Percentiles rank a stretch among this genome's conserved stretches.
Conservation (phyloP, 192 early-diverging fungal genomes). For the Endogone sp. region DNA sequence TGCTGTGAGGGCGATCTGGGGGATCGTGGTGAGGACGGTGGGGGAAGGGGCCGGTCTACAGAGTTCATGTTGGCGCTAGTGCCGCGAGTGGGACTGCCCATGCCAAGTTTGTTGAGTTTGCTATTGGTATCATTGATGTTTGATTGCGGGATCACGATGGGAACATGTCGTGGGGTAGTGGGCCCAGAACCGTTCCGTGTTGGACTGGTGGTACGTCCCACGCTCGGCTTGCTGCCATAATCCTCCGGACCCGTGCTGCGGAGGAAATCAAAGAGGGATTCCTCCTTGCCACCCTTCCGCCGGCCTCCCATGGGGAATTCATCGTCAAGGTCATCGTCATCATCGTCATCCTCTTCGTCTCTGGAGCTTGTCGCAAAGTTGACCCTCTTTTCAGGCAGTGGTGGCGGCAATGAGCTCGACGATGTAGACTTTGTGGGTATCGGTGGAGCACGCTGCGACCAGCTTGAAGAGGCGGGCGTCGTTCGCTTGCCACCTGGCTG, state of each 20-base stretch:
- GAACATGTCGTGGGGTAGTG: not conserved
- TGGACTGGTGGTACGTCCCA: not conserved
- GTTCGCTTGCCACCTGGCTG: not conserved
- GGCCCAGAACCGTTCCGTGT: not conserved
- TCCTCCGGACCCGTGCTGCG: not conserved
- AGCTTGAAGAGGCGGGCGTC: not conserved
- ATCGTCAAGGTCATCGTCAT: not conserved
- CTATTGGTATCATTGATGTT: not conserved
- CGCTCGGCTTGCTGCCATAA: not conserved
- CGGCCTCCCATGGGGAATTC: slow-evolving; percentile 1
- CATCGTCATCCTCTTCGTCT: not conserved
- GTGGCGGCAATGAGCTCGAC: not conserved
- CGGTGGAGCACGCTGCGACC: not conserved
- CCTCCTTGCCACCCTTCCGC: not conserved
- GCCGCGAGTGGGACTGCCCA: not conserved
- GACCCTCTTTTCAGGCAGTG: not conserved
- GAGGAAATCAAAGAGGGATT: slow-evolving; percentile 1
- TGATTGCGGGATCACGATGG: not conserved
- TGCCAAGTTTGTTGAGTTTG: not conserved
- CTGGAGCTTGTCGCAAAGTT: not conserved
- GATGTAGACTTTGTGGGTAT: not conserved
- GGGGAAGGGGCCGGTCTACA: not conserved
- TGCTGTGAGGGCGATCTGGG: too few species aligned
- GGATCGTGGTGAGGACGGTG: not conserved
- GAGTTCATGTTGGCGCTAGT: not conserved